Base-by-base conservation (phyloP, 2,329 filamentous ascomycete genomes). In the Trichoderma polysporum region DNA sequence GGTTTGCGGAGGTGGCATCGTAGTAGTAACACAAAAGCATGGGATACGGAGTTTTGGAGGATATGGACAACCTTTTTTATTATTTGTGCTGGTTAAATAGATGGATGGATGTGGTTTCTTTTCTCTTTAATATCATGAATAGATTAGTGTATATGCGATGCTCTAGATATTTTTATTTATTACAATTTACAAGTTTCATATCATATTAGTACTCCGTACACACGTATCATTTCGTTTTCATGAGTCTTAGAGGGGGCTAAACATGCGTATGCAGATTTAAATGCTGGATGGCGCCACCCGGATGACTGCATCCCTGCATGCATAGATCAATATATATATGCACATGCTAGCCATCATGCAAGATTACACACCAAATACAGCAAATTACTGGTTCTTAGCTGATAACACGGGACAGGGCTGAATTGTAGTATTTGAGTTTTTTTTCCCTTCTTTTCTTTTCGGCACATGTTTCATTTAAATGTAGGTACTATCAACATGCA, bases 1-100 rank as follows among this genome's bases (percentile, higher is more conserved):
- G 96, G 96, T 97, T 99, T 84, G 90, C 91, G 0, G 88, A 90
- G 78, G 87, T 90, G 12, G 84, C 85, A 71, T 76, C 81, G 6
- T 81, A 71, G 22, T 25, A 27, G n/a, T n/a, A 74, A 29, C 9
- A 29, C 12, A 49, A 53, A 53, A 33, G 45, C 56, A 37, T 50
- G 22, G 54, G 10, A 8, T 13, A 27, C 27, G 39, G 25, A 35
- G 41, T 25, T 58, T 13, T 45, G n/a, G n/a, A n/a, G n/a, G n/a
- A n/a, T n/a, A n/a, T n/a, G n/a, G n/a, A n/a, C 6, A 27, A 39
- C 19, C 19, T 49, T 47, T 6, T 62, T 39, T 60, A 35, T 50
- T 19, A 13, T 27, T 12, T 27, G 33, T 31, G 59, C 7, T 19
- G 49, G 31, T n/a, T n/a, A n/a, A n/a, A 45, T 45, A n/a, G 39